Evolutionary conservation across 2,329 filamentous ascomycete genomes (phyloP), one percentile per base, ranked within the genome.

Genomic region (Pseudocercospora musae): DNA sequence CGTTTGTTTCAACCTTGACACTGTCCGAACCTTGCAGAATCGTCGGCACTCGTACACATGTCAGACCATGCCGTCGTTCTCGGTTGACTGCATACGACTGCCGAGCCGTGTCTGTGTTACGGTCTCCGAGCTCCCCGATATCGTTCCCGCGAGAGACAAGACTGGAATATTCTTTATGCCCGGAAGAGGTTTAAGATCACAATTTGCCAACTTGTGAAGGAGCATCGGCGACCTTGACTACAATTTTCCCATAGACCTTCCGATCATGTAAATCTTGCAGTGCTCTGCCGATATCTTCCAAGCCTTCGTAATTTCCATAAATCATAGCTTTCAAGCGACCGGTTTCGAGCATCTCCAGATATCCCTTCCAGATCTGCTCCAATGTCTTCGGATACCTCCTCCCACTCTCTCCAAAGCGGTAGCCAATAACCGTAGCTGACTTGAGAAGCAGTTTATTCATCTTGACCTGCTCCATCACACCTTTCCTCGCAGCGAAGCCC

Each of bases 371-470:
- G 1, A 83, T 80, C 55, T 75, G 73, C 23, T 77, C 71, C 31
- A 79, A 80, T 59, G 82, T 78, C 27, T 76, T 71, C 0, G 84
- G 81, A 65, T 80, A 75, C 42, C 79, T 76, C 46, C 85, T 75
- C 18, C 82, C 78, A 37, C 80, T 84, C 72, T 87, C 85, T 1
- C 85, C 85, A 68, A 82, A 87, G 50, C 84, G 77, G 71, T 86
- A 86, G 46, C 84, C 84, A 33, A 82, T 78, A 4, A 86, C 68
- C n/a, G 77, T 79, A 0, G 79, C 79, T 44, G 82, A 79, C 66
- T 83, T 85, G 37, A 86, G 70, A 46, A 86, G 70, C 2, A 86
- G 73, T 25, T 81, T 75, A 64, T 86, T 86, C 78, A 84, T 82
- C 29, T 78, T 78, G 53, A 86, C 76, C 42, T 77, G 76, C 70